Evolutionary conservation across 169 alveolate genomes (phyloP).

Genomic region (Theileria parva): DNA sequence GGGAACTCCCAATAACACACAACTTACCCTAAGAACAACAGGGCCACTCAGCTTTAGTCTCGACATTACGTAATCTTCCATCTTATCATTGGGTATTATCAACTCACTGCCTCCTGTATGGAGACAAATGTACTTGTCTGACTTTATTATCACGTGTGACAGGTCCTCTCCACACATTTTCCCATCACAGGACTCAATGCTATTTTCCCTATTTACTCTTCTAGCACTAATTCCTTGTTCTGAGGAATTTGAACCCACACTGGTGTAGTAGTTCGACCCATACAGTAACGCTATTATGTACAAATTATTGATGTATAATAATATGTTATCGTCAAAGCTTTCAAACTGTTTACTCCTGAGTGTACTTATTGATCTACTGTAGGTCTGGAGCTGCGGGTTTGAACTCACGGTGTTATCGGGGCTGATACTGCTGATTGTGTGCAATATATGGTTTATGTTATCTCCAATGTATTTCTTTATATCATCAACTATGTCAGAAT

Average conservation of each 20-base stretch:
- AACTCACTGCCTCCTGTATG: neutral
- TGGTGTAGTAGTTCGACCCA: neutral
- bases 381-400: neutral
- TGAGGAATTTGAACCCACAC: neutral
- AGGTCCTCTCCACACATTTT: neutral
- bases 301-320: neutral
- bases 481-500: neutral
- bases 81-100: neutral
- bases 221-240: neutral
- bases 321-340: neutral
- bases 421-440: neutral
- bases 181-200: neutral
- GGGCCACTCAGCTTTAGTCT: neutral
- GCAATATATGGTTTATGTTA: neutral
- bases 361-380: neutral
- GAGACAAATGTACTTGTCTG: neutral
- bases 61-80: neutral
- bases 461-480: neutral
- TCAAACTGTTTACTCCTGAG: neutral
- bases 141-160: neutral
- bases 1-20: neutral
- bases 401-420: neutral
- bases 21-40: neutral
- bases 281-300: neutral
- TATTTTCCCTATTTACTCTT: neutral